These are phyloP conservation scores for Cucumis hystrix DNA, from an alignment of 306 rosid genomes.

Conservation along the genomic window DNA sequence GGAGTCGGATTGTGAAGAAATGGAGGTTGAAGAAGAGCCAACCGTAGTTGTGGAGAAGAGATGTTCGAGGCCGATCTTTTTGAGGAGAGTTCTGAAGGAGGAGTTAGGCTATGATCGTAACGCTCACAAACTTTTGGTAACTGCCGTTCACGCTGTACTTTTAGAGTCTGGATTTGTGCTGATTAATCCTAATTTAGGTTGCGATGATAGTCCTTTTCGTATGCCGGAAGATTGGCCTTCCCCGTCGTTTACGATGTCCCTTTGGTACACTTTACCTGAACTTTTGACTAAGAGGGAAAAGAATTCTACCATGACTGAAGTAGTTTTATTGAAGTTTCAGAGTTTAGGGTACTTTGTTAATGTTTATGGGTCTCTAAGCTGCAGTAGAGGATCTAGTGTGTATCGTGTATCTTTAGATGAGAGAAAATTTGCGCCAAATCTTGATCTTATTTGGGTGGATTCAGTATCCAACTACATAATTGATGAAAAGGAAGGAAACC, in stretches of 20 bases:
- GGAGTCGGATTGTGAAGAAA: background rate
- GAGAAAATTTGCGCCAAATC: slow-evolving; percentile 18
- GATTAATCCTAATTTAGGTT: slow-evolving; percentile 24
- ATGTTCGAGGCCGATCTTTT: slow-evolving; percentile 27
- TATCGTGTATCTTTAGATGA: slow-evolving; percentile 35
- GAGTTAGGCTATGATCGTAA: slow-evolving; percentile 20
- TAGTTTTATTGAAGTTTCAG: slow-evolving; percentile 47
- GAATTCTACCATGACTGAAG: background rate
- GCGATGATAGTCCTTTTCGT: slow-evolving; percentile 10
- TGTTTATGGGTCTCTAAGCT: slow-evolving; percentile 45
- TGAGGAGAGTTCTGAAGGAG: slow-evolving; percentile 39
- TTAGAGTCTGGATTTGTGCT: slow-evolving; percentile 63
- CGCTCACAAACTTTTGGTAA: slow-evolving; percentile 31
- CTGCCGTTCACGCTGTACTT: slow-evolving; percentile 49
- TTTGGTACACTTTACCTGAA: slow-evolving; percentile 52
- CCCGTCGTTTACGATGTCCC: slow-evolving; percentile 21
- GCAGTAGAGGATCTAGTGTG: slow-evolving; percentile 20
- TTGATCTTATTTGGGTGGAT: slow-evolving; percentile 24
- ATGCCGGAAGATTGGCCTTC: slow-evolving; percentile 31
- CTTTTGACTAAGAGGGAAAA: slow-evolving; percentile 15
- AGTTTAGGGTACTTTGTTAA: slow-evolving; percentile 36
- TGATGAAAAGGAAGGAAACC: slow-evolving; percentile 2
- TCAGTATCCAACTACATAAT: slow-evolving; percentile 14
- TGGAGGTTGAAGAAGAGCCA: slow-evolving; percentile 22
- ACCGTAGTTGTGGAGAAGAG: slow-evolving; percentile 10